These are phyloP conservation scores for Leersia perrieri DNA, from an alignment of 176 grass and related monocot genomes.

Conservation along the genomic window DNA sequence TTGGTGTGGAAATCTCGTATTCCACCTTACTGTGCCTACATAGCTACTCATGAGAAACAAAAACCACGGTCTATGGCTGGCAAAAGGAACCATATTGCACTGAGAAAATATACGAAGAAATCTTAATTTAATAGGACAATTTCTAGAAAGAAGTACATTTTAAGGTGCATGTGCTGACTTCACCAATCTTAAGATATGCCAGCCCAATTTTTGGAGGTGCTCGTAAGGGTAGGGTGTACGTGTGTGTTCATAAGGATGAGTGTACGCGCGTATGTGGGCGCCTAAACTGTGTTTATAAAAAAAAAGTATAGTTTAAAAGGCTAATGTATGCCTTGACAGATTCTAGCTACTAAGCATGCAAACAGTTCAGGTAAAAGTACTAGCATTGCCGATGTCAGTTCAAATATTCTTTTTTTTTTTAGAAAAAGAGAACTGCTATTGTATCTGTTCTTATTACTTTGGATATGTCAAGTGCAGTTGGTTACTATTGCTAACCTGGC, in stretches of 20 bases:
- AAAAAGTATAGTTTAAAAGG: neutral
- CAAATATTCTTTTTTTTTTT: neutral
- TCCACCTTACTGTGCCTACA: neutral
- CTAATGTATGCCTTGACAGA: neutral
- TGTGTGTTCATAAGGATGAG: too few species aligned
- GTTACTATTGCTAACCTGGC: neutral
- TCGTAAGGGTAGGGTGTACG: too few species aligned
- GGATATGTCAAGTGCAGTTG: neutral
- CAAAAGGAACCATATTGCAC: neutral
- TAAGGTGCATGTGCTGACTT: too few species aligned
- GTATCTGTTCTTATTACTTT: neutral
- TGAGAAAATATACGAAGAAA: neutral
- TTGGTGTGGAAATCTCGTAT: conserved; percentile 22
- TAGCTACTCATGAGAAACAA: neutral
- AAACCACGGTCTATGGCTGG: neutral
- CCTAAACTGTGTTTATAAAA: too few species aligned
- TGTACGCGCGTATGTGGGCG: too few species aligned
- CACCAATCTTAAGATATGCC: too few species aligned
- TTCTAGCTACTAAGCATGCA: neutral
- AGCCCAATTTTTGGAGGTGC: too few species aligned
- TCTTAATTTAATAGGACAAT: neutral
- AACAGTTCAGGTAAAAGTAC: neutral
- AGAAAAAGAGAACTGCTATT: neutral
- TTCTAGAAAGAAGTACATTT: neutral
- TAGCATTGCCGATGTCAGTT: neutral